Base-by-base conservation (phyloP, 345 rosid genomes). In the Linum lewisii region DNA sequence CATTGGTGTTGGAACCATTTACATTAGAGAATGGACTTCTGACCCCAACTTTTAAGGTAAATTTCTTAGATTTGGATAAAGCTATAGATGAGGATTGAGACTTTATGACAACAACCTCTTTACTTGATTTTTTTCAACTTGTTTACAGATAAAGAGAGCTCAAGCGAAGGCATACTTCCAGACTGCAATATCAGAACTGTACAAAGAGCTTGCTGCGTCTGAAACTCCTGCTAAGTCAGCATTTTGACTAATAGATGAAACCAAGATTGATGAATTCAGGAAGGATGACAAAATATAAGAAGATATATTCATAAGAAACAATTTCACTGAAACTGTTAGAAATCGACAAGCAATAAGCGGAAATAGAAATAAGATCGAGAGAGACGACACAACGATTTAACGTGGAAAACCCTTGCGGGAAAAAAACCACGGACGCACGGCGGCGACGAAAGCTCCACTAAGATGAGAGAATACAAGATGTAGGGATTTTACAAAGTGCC, bases 31-130 rank as follows among this genome's bases (percentile, higher is more conserved):
- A 89, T 36, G 95, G 90, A 58, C 79, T 93, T 57, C 79, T 87
- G 24, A 93, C 99, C 61, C 99, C 99, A 4, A 93, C 99, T 16
- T 80, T 90, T 26, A 93, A 93, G 97, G 99, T 76, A 73, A 74
- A 78, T 75, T 23, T 21, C n/a, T 50, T 7, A 49, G 18, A 16
- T n/a, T 21, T 24, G 36, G 4, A 29, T 47, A 56, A 14, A 23
- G 5, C 14, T 25, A n/a, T n/a, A n/a, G 7, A 32, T 9, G 29
- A 11, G 13, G 44, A 54, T 24, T 21, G 15, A 24, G 1, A 26
- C 7, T n/a, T 15, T 24, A 24, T 8, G 7, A n/a, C n/a, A n/a
- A 42, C 50, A 2, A 6, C 18, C 16, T 44, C 24, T 47, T 25
- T 67, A 34, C 57, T 34, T 3, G n/a, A n/a, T n/a, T n/a, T n/a